Base-by-base conservation (phyloP, 2,329 filamentous ascomycete genomes). In the Colletotrichum tropicicola region DNA sequence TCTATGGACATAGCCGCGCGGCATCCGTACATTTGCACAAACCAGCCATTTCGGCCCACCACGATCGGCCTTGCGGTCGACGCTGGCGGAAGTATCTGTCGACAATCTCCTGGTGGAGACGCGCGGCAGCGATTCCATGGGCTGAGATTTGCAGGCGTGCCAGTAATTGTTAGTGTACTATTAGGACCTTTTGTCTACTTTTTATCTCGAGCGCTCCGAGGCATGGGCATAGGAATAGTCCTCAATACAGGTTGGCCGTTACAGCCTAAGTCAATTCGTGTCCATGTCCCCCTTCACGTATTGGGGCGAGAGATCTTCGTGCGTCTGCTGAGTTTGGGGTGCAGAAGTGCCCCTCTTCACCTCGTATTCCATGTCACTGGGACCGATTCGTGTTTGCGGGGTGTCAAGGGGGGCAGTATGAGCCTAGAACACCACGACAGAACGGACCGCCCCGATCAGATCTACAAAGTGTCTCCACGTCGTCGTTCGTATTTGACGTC, bases 111-210 rank as follows among this genome's bases (percentile, higher is more conserved):
- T 37, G 25, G 41, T 19, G 32, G 63, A 53, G 59, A 27, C 35
- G 41, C 35, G 47, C 39, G 9, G 39, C n/a, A n/a, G 43, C 35
- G 21, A 61, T 55, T 25, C 49, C 25, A 27, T 9, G 37, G 30
- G 39, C 59, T 52, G 30, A 23, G 37, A 15, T 51, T 65, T 28
- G 28, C 39, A 59, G 63, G 56, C 53, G 41, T 67, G 65, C 57
- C 62, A 54, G 37, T 67, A 67, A 67, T 67, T 59, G 60, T 44
- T 66, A 66, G 56, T 67, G 65, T 67, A 67, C 52, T 53, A 67
- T 66, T 62, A 66, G 52, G 53, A 53, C 62, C 54, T 66, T 53
- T 60, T 58, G 62, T 54, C 51, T 60, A 60, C 55, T 66, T 59
- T 53, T 53, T 45, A 59, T 55, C 45, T 65, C 48, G 55, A 59